Evolutionary conservation across 257 asterid species (phyloP).

Genomic region (Jaltomata sinuosa): DNA sequence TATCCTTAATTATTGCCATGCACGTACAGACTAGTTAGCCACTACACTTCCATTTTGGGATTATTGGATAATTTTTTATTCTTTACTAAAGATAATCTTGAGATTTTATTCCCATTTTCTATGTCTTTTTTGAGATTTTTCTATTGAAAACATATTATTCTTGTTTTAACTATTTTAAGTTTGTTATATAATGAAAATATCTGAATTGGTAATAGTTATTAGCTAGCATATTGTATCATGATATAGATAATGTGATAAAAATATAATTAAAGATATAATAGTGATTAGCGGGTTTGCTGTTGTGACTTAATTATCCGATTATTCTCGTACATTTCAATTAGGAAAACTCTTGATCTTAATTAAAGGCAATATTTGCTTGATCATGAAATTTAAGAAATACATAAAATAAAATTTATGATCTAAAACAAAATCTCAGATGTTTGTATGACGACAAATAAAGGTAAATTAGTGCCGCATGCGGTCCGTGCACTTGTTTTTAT

Average conservation of each 20-base stretch:
- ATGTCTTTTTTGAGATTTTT: not conserved
- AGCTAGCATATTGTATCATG: not conserved
- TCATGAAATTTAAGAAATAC: not conserved
- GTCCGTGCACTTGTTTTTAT: too few species aligned
- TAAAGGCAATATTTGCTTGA: not conserved
- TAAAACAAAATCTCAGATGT: not conserved
- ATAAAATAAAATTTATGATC: not conserved
- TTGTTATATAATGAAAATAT: not conserved
- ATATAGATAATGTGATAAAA: not conserved
- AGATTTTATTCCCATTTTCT: not conserved
- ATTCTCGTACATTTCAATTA: not conserved
- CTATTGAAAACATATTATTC: not conserved
- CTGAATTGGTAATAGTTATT: not conserved
- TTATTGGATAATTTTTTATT: not conserved
- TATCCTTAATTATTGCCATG: not conserved
- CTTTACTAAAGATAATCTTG: not conserved
- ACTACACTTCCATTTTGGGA: not conserved
- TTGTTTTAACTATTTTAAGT: not conserved
- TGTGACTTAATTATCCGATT: not conserved
- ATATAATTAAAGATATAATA: not conserved
- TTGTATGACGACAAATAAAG: too few species aligned
- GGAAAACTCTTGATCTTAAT: not conserved
- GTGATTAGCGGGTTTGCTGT: not conserved
- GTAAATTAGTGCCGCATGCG: not conserved
- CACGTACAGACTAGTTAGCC: not conserved